A percentile compares a stretch with the other conserved stretches of the same genome.
Evolutionary conservation across 2,329 filamentous ascomycete genomes (phyloP).

Genomic region (Calonectria henricotiae): DNA sequence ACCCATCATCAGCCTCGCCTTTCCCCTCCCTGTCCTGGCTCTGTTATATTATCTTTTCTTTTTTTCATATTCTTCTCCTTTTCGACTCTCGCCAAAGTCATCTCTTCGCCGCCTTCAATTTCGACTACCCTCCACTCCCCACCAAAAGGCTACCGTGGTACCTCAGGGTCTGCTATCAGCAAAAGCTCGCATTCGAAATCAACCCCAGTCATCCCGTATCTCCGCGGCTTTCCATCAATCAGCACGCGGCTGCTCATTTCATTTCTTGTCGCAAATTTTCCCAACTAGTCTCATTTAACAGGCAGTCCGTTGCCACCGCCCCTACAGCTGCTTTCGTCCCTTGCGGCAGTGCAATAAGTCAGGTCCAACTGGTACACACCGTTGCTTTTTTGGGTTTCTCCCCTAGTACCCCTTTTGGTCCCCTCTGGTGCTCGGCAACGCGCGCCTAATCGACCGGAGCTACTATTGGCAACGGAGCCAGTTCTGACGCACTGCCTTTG

Average conservation of each 20-base stretch:
- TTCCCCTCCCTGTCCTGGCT: neutral
- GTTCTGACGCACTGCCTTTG: constrained; percentile 23
- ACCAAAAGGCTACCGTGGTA: constrained; percentile 21
- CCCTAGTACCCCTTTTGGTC: constrained; percentile 20
- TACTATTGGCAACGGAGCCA: constrained; percentile 33
- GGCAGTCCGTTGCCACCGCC: constrained; percentile 15
- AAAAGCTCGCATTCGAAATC: constrained; percentile 15
- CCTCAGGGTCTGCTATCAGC: constrained; percentile 7
- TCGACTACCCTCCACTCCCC: constrained; percentile 22
- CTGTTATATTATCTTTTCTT: neutral
- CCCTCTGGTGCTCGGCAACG: constrained; percentile 38
- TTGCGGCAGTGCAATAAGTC: constrained; percentile 21
- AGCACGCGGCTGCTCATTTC: constrained; percentile 32
- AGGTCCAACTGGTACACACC: constrained; percentile 6
- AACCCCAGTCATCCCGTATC: constrained; percentile 21
- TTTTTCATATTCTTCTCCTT: constrained; percentile 18
- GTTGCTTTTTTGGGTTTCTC: constrained; percentile 17
- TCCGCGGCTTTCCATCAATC: constrained; percentile 26
- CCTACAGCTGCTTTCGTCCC: constrained; percentile 16
- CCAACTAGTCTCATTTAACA: constrained; percentile 34
- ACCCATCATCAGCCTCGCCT: neutral
- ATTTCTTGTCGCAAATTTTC: constrained; percentile 31
- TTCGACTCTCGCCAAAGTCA: constrained; percentile 35
- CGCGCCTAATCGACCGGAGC: constrained; percentile 38
- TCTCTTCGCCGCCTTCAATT: constrained; percentile 38